Evolutionary conservation across 2,329 filamentous ascomycete genomes (phyloP).

Genomic region (Hysterium pulicare): DNA sequence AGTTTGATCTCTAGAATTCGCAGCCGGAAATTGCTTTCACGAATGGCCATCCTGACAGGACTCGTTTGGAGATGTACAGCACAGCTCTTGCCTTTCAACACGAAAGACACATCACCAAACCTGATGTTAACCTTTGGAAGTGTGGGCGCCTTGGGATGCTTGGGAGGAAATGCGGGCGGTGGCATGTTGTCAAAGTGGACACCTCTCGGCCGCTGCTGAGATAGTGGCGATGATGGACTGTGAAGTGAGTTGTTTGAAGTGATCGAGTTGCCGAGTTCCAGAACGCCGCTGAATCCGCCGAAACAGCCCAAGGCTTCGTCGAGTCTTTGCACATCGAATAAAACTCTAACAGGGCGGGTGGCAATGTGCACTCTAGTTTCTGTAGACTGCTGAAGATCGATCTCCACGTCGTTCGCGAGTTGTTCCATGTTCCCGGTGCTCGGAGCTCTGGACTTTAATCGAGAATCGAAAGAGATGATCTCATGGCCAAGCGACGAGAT

Average conservation of each 20-base stretch:
- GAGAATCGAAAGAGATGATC: slow-evolving; percentile 50
- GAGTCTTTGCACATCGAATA: slow-evolving; percentile 72
- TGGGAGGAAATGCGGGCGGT: slow-evolving; percentile 18
- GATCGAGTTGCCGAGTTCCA: slow-evolving; percentile 84
- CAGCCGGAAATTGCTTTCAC: slow-evolving; percentile 68
- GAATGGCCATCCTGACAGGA: slow-evolving; percentile 75
- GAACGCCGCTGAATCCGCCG: slow-evolving; percentile 84
- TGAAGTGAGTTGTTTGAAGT: slow-evolving; percentile 63
- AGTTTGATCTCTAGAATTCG: slow-evolving; percentile 74
- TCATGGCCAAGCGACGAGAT: slow-evolving; percentile 49
- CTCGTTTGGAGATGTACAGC: slow-evolving; percentile 72
- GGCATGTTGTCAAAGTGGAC: slow-evolving; percentile 56
- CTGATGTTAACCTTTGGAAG: slow-evolving; percentile 67
- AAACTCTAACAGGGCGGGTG: slow-evolving; percentile 72
- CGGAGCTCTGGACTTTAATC: slow-evolving; percentile 24
- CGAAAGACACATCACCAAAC: slow-evolving; percentile 71
- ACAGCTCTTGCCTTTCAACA: slow-evolving; percentile 75
- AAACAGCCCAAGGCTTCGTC: slow-evolving; percentile 88
- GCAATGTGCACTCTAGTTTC: slow-evolving; percentile 56
- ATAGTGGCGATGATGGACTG: slow-evolving; percentile 28
- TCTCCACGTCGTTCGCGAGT: slow-evolving; percentile 27
- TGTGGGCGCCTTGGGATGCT: slow-evolving; percentile 12
- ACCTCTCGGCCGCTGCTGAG: slow-evolving; percentile 39
- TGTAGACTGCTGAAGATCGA: slow-evolving; percentile 28
- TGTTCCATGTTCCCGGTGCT: slow-evolving; percentile 19